Base-by-base conservation (phyloP, 345 rosid genomes). In the Citrus unshiu region DNA sequence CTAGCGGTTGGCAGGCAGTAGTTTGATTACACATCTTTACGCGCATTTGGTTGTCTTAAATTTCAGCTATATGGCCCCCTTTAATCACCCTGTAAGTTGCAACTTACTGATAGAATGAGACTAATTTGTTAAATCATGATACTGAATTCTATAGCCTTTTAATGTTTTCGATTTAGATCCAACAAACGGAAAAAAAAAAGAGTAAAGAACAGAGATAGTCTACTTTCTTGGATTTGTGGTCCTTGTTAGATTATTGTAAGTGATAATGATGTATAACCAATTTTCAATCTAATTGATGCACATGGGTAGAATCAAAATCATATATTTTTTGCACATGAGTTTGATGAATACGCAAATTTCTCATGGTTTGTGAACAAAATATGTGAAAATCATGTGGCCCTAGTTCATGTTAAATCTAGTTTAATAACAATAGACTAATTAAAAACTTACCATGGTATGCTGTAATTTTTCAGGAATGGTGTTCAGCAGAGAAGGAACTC, bases 401-500 rank as follows among this genome's bases (percentile, higher is more conserved):
- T 4, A 39, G 10, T 14, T 16, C 22, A 13, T 40, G 9, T 22
- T 24, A 68, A 8, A n/a, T 49, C 46, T 35, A 35, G 29, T 67
- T 35, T 19, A 46, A 46, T 12, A 46, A 46, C 2, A 12, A 3
- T 10, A 46, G 51, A 12, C 51, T 46, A 46, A 46, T 12, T 46
- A 14, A 12, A 58, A 21, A 39, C 25, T 39, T 25, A 39, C 58
- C 30, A 43, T 43, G 54, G 16, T 37, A 43, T 32, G 27, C 70
- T 14, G 51, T 71, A 54, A 22, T 32, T 35, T 6, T 19, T 60
- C 46, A 93, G 95, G 97, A 88, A 91, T 65, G 97, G 97, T 29
- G 91, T 93, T 71, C 94, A 93, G 82, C 97, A 91, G 87, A 88
- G 89, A 81, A 86, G 93, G 72, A 91, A 93, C 81, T 88, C 91